A percentile compares a stretch with the other conserved stretches of the same genome.
Conservation (phyloP, 2,329 filamentous ascomycete genomes). For the Chaetomiaceae sp. region DNA sequence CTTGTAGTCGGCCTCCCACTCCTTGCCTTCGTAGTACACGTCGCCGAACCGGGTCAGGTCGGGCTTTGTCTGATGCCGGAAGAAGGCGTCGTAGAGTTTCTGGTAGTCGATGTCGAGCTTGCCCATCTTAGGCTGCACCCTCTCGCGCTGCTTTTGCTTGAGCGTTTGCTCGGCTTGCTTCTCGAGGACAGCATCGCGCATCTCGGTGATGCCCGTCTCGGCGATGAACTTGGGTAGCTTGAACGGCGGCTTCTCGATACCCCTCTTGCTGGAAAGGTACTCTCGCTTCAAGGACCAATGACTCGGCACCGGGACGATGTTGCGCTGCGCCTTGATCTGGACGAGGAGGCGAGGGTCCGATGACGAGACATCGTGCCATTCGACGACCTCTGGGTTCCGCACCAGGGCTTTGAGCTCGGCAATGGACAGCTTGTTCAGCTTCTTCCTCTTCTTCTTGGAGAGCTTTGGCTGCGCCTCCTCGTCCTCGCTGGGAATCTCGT, state of each 20-base stretch:
- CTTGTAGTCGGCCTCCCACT: conserved; percentile 90
- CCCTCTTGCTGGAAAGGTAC: conserved; percentile 93
- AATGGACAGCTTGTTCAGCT: conserved; percentile 85
- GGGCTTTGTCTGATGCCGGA: conserved; percentile 95
- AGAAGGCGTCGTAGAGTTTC: conserved; percentile 97
- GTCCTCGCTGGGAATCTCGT: conserved; percentile 81
- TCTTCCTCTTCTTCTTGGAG: conserved; percentile 93
- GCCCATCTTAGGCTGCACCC: conserved; percentile 93
- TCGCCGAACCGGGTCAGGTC: conserved; percentile 91
- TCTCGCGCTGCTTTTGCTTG: conserved; percentile 92
- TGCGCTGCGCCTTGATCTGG: conserved; percentile 90
- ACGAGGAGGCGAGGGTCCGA: conserved; percentile 84
- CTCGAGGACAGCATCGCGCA: conserved; percentile 93
- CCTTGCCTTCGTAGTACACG: conserved; percentile 99
- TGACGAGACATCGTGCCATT: conserved; percentile 94
- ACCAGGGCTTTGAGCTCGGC: conserved; percentile 93
- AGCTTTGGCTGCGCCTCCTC: conserved; percentile 68
- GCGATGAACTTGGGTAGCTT: conserved; percentile 93
- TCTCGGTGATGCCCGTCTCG: conserved; percentile 95
- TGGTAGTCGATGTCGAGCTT: conserved; percentile 98
- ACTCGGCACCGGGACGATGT: conserved; percentile 87
- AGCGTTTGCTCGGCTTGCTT: conserved; percentile 89
- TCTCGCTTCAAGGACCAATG: conserved; percentile 97
- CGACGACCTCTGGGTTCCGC: conserved; percentile 85
- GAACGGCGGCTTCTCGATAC: conserved; percentile 93